Base-by-base conservation (phyloP, 192 early-diverging fungal genomes). In the Coemansia sp. region DNA sequence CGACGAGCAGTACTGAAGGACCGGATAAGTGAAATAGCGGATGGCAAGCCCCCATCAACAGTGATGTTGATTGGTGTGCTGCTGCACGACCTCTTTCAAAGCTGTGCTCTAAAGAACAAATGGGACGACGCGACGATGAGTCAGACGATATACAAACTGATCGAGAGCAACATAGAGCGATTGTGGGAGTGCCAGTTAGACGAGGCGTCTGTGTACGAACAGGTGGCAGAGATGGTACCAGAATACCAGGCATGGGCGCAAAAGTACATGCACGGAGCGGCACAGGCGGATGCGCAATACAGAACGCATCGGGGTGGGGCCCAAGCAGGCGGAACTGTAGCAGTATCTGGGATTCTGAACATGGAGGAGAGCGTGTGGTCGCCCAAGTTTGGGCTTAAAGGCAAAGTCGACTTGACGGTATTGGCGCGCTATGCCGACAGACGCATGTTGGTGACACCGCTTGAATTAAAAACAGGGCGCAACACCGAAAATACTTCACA, bases 331-430 rank as follows among this genome's bases (percentile, higher is more conserved):
- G 68, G 30, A 8, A 25, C 54, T 22, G 63, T 88, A 9, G 79
- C 86, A 22, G 78, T 97, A 23, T 83, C 78, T 24, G 89, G 90
- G 54, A 76, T 94, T 0, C 63, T 95, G 39, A 90, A 94, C 63
- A 90, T 96, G 64, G 96, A 98, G 71, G 95, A 98, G 61, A 87
- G 87, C 55, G 84, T 95, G 23, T 97, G 93, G 93, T 94, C 94
- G 30, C 91, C 93, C 8, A 93, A 78, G 68, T 96, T 87, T 82
- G 96, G 96, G 1, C 76, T 98, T 19, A 96, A 96, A 59, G 96
- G 96, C 23, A 95, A 92, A 66, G 85, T 98, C 24, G 95, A 98
- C 67, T 87, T 90, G 24, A 89, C 90, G 0, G 67, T 79, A 1
- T 39, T 73, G 57, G 69, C 76, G 14, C 70, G 64, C 55, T 73